Base-by-base conservation (phyloP, 2,329 filamentous ascomycete genomes). In the Fusarium sp. region DNA sequence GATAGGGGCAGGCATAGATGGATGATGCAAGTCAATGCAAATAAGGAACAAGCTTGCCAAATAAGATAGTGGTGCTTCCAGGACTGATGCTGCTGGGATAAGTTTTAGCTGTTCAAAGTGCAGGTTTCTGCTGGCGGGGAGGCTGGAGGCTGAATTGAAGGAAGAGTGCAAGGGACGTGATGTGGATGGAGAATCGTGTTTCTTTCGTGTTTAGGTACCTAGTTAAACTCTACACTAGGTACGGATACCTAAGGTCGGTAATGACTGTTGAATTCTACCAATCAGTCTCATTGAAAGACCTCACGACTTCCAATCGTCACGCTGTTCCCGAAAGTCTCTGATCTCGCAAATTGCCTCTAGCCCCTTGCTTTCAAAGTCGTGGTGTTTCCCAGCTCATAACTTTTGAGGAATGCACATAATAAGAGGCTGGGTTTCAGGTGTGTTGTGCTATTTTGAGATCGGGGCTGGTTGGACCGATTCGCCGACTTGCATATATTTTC, bases 171-270 rank as follows among this genome's bases (percentile, higher is more conserved):
- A 56, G 46, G 39, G 52, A 56, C 20, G 45, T 53, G 54, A 51
- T 25, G 50, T 58, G 39, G 43, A 45, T 43, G 61, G 48, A 42
- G 65, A 50, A 69, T 67, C 71, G 71, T 69, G 71, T 69, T 56
- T 57, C 59, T 71, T 72, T 73, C 71, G 71, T 62, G 71, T 71
- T 65, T 25, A 5, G 5, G 5, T n/a, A 46, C 50, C 48, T 35
- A 48, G 43, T 59, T 47, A 53, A 54, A 18, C 36, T 23, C 20
- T 33, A 43, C 33, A 20, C 53, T 39, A 36, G 29, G 33, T 25
- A 18, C 23, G n/a, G n/a, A n/a, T n/a, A n/a, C n/a, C n/a, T 41
- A 27, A n/a, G 13, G 27, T 27, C 20, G 18, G 18, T 21, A 29
- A 23, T 29, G 27, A 23, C 21, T 11, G 40, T 18, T 23, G 14